A percentile compares a stretch with the other conserved stretches of the same genome.
These are phyloP conservation scores for Barnettozyma pratensis DNA, from an alignment of 805 yeast species.

Conservation along the genomic window DNA sequence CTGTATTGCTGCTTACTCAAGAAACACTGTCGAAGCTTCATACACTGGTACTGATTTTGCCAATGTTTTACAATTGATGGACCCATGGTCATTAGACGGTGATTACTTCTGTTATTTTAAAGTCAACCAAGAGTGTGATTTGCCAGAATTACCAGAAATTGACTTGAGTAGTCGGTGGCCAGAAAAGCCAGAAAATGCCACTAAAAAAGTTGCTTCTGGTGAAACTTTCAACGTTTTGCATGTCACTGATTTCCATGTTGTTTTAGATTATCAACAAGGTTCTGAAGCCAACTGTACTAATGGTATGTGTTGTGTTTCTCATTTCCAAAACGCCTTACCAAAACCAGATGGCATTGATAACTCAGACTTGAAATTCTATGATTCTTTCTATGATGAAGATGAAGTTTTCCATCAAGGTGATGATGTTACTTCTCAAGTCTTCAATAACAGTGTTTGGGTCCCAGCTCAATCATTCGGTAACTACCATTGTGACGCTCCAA, in stretches of 20 bases:
- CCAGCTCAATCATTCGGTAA: slow-evolving; percentile 64
- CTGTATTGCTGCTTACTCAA: slow-evolving; percentile 30
- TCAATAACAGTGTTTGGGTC: slow-evolving; percentile 34
- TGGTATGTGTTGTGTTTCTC: slow-evolving; percentile 52
- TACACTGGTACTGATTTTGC: slow-evolving; percentile 43
- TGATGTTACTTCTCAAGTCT: slow-evolving; percentile 19
- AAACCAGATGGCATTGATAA: slow-evolving; percentile 13
- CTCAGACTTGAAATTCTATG: slow-evolving; percentile 25
- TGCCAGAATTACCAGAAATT: slow-evolving; percentile 48
- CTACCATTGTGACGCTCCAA: slow-evolving; percentile 65
- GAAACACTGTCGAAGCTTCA: slow-evolving; percentile 34
- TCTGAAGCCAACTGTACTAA: slow-evolving; percentile 47
- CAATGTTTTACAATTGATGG: slow-evolving; percentile 45
- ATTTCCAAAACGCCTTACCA: slow-evolving; percentile 11
- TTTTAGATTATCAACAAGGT: slow-evolving; percentile 46
- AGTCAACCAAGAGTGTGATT: slow-evolving; percentile 39
- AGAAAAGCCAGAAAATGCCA: slow-evolving; percentile 34
- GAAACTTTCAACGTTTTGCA: slow-evolving; percentile 58
- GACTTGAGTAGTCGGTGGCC: slow-evolving; percentile 43
- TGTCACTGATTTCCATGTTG: slow-evolving; percentile 57
- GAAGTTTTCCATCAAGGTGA: slow-evolving; percentile 31
- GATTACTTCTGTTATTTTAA: slow-evolving; percentile 56
- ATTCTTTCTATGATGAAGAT: slow-evolving; percentile 27
- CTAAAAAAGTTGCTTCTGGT: slow-evolving; percentile 39
- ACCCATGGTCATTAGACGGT: slow-evolving; percentile 49